phyloP scores from a whole-genome alignment of 176 grass and related monocot species.

The Aegilops speltoides region DNA sequence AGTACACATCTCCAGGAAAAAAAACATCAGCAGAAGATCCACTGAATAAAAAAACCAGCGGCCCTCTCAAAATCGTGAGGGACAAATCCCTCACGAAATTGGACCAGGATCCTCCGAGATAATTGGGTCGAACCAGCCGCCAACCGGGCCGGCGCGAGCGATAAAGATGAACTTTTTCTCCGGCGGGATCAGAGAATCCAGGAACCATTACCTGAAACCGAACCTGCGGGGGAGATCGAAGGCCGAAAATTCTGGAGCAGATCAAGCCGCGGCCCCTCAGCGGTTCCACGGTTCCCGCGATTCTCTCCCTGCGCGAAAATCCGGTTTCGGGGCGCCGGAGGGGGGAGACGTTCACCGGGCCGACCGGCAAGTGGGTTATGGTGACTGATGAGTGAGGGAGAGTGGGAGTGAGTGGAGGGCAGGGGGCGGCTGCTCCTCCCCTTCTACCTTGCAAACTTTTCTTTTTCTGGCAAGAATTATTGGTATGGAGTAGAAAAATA shows the following conservation, averaged over 20 bases:
- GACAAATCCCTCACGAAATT: constrained; percentile 12
- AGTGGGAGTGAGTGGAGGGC: constrained; percentile 9
- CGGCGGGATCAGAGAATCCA: constrained; percentile 26
- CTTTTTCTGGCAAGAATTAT: constrained; percentile 52
- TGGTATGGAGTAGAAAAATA: constrained; percentile 36
- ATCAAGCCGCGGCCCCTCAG: constrained; percentile 11
- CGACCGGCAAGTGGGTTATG: constrained; percentile 46
- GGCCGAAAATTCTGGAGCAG: not conserved
- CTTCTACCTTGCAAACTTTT: constrained; percentile 48
- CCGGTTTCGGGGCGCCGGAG: not conserved
- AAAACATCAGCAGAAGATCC: not conserved
- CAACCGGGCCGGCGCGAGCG: not conserved
- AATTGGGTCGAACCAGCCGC: not conserved
- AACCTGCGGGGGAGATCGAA: constrained; percentile 15
- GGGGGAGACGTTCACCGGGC: constrained; percentile 13
- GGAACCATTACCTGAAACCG: constrained; percentile 33
- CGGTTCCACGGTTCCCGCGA: not conserved
- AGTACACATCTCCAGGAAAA: not conserved
- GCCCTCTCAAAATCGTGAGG: constrained; percentile 13
- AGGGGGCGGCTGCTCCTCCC: constrained; percentile 34
- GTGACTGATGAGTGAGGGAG: not conserved
- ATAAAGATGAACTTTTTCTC: not conserved
- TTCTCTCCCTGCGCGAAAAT: not conserved
- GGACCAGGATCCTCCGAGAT: not conserved
- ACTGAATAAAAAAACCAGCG: not conserved